phyloP scores from a whole-genome alignment of 768 basidiomycete genomes.

The Mycena albidolilacea region DNA sequence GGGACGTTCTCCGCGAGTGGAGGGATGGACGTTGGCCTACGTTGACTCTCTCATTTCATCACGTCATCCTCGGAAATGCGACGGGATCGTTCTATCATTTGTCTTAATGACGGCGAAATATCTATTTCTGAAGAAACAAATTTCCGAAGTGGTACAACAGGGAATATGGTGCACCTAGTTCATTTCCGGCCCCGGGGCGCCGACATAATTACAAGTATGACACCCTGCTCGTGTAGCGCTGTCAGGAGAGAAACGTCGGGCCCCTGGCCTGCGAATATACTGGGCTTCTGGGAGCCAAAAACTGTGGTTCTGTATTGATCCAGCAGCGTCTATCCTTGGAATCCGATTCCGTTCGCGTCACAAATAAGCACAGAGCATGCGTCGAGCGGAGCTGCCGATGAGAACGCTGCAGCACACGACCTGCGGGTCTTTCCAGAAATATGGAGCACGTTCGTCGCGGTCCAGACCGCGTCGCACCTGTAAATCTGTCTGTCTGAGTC shows the following conservation, averaged over 20 bases:
- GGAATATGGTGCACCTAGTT: conserved; percentile 3
- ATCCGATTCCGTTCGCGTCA: background rate
- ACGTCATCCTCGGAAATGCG: background rate
- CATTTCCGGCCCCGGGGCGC: conserved; percentile 13
- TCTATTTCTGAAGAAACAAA: conserved; percentile 7
- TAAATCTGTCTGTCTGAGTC: background rate
- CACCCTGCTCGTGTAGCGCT: background rate
- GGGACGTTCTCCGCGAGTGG: background rate
- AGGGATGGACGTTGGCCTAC: background rate
- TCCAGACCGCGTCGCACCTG: conserved; percentile 22
- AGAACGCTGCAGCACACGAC: conserved; percentile 19
- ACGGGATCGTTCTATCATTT: background rate
- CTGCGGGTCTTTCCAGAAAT: conserved; percentile 22
- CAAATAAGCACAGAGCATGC: background rate
- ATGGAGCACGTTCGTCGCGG: conserved; percentile 2
- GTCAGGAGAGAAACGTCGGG: background rate
- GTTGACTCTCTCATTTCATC: background rate
- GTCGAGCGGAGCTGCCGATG: conserved; percentile 19
- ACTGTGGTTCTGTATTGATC: background rate
- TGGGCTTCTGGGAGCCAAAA: background rate
- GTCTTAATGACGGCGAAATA: background rate
- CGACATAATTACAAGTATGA: background rate
- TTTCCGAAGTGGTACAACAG: background rate
- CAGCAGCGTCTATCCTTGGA: background rate
- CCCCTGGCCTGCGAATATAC: background rate